Evolutionary conservation across 495 filamentous ascomycete genomes (phyloP), one percentile per base, ranked within the genome.

Genomic region (Haplographium delicatum): DNA sequence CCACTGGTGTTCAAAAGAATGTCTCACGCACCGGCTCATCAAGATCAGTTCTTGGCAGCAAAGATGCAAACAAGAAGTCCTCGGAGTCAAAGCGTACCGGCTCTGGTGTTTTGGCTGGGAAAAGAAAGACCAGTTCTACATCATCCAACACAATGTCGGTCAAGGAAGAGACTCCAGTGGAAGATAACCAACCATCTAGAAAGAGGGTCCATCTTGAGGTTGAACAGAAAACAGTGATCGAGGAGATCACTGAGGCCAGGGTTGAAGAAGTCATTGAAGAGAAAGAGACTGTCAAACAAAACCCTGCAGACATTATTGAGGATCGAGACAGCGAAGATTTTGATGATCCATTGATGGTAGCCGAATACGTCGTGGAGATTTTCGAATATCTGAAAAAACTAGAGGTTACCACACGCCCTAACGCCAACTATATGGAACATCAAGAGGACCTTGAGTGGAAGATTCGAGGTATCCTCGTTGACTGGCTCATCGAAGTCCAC

Each of bases 401-500:
- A 8, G 93, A 98, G 68, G 69, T 82, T 62, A 73, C 79, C 8
- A 91, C 90, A 2, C 72, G 88, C 58, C 88, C 94, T 34, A 97
- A 97, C 68, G 83, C 90, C 7, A 69, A 91, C 42, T 98, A 98
- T 70, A 98, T 98, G 75, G 79, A 86, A 4, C 85, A 90, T 63
- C 93, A 98, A 63, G 83, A 85, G 20, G 89, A 96, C 54, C 74
- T 98, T 2, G 91, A 96, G 67, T 98, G 93, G 93, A 93, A 96
- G 73, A 95, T 95, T 74, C 88, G 93, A 59, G 93, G 90, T 35
- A 96, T 98, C 54, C 82, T 98, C 46, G 83, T 97, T 50, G 94
- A 98, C 74, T 98, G 93, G 93, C 76, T 98, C 47, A 89, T 98
- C 54, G 93, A 98, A 67, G 93, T 98, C 35, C 93, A 98, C 73